Base-by-base conservation (phyloP, 2,329 filamentous ascomycete genomes). In the Nigrograna mackinnonii region DNA sequence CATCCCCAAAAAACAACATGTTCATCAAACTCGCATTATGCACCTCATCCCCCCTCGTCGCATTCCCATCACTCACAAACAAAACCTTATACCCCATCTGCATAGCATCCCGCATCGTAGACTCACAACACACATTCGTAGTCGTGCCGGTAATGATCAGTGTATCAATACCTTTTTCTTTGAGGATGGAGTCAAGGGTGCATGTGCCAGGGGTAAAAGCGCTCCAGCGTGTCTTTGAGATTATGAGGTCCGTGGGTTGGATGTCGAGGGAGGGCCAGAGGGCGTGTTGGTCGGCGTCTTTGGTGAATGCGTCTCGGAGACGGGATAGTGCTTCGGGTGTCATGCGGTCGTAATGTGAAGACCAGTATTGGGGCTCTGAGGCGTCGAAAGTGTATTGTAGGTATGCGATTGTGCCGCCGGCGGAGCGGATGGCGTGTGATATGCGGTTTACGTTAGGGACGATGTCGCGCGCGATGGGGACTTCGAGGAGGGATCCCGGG, bases 301-400 rank as follows among this genome's bases (percentile, higher is more conserved):
- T 26, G 26, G 22, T 39, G 37, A 39, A 39, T 5, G 37, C 37
- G 5, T 22, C 37, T 16, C 37, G 37, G 14, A 39, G 18, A n/a
- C 37, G 37, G 16, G 30, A 22, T 11, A 39, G n/a, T 16, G 37
- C 37, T 20, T 39, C 37, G 37, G 37, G 37, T 18, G 37, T 39
- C 37, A 39, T 39, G 37, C 37, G 37, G 37, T 39, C 37, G 22
- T 39, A 39, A 39, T 39, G 37, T 26, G 37, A 32, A 12, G 22
- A 22, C 37, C 37, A 39, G 16, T 39, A 26, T 31, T 39, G 37
- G 16, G 16, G 37, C 37, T 39, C 37, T 11, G 30, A 6, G n/a
- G 37, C 22, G 32, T 39, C 37, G 37, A 39, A 16, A 16, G 30
- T 39, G 26, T 39, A 39, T 26, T 39, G 37, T 22, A 39, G 5